Evolutionary conservation across 768 basidiomycete genomes (phyloP).

Genomic region (Scleroderma citrinum): DNA sequence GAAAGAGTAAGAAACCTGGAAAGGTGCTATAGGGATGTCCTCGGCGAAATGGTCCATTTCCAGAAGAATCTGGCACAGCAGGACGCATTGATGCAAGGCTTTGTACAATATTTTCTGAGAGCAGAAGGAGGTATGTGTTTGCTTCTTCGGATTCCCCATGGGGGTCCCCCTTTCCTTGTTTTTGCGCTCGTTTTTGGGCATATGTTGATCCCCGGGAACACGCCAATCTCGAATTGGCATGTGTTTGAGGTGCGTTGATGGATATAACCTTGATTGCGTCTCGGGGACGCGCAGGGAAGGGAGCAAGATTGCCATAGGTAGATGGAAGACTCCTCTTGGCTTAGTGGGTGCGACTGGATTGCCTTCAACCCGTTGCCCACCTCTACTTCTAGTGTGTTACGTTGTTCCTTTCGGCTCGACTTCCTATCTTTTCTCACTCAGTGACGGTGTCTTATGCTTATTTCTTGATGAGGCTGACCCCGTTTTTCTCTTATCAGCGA

Average conservation of each 20-base stretch:
- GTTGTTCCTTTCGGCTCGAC: neutral
- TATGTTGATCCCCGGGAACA: neutral
- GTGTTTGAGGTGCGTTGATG: neutral
- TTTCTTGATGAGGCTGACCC: too few species aligned
- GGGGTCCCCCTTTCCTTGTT: slow-evolving; percentile 20
- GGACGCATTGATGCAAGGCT: slow-evolving; percentile 74
- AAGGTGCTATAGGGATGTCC: slow-evolving; percentile 59
- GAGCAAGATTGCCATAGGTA: neutral
- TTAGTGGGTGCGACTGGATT: neutral
- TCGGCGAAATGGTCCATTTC: slow-evolving; percentile 67
- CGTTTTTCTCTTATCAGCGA: slow-evolving; percentile 10
- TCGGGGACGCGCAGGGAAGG: neutral
- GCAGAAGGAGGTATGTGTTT: slow-evolving; percentile 48
- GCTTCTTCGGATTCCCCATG: slow-evolving; percentile 20
- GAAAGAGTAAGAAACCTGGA: slow-evolving; percentile 54
- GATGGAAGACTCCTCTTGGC: too few species aligned
- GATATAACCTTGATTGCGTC: neutral
- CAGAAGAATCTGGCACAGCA: slow-evolving; percentile 77
- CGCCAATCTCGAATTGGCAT: neutral
- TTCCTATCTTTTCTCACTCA: neutral
- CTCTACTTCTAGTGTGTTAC: neutral
- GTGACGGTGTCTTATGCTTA: neutral
- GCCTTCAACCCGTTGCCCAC: neutral
- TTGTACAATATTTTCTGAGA: slow-evolving; percentile 78
- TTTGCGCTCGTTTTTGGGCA: slow-evolving; percentile 7